phyloP scores from a whole-genome alignment of 192 early-diverging fungal genomes.

The Glomus cerebriforme region DNA sequence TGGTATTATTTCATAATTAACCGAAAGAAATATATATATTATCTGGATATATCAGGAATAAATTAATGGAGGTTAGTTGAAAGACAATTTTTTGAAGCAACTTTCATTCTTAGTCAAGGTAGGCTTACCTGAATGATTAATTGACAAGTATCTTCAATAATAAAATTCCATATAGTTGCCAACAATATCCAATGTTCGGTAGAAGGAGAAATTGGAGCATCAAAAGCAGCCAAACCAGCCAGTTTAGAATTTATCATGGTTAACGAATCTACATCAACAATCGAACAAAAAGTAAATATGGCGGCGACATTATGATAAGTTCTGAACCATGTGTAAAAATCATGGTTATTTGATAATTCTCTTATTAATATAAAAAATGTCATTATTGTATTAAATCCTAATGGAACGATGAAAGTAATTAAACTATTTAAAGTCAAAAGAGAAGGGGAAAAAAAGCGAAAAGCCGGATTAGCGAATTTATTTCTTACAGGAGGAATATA shows the following conservation, averaged over 20 bases:
- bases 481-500: background rate
- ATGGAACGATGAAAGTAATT: background rate
- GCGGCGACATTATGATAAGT: background rate
- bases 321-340: constrained; percentile 1
- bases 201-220: background rate
- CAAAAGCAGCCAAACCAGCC: background rate
- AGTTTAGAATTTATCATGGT: constrained; percentile 2
- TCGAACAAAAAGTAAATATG: background rate
- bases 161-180: background rate
- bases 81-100: too few relatives aligned
- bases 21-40: too few relatives aligned
- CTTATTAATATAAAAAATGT: background rate
- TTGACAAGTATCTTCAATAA: constrained; percentile 15
- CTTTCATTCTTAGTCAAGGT: background rate
- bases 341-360: background rate
- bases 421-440: background rate
- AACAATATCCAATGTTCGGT: background rate
- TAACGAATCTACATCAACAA: background rate
- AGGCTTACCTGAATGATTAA: background rate
- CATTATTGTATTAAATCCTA: background rate
- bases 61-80: too few relatives aligned
- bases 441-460: background rate
- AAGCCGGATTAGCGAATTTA: background rate
- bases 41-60: too few relatives aligned
- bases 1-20: too few relatives aligned